Base-by-base conservation (phyloP, 805 yeast species). In the Metschnikowia bowlesiae region DNA sequence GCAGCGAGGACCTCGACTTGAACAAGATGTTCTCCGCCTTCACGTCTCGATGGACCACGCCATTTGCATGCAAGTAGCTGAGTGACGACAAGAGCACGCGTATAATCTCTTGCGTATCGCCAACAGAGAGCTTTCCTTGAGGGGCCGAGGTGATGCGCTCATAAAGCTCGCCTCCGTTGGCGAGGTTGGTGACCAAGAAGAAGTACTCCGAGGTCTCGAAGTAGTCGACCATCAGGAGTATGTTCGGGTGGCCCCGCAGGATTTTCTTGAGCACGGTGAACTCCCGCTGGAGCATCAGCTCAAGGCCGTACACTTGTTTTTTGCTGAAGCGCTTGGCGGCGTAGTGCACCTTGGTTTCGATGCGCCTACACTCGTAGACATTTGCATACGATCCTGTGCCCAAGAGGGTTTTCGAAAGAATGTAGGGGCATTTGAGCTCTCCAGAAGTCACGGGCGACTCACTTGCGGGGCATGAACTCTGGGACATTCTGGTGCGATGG, bases 21-120 rank as follows among this genome's bases (percentile, higher is more conserved):
- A 84, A 82, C 41, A 85, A 68, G 36, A 85, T 68, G 57, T 85
- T 85, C 57, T 85, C 91, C 0, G 90, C 87, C 62, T 85, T 85
- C 51, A 85, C 65, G 58, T 85, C 91, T 42, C 91, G 75, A 60
- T 85, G 91, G 6, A 84, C 84, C 36, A 85, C 76, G 31, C 79
- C 77, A 54, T 83, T 76, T 2, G 59, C 51, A 59, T 85, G 90
- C 49, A 85, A 66, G 58, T 82, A 83, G 7, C 72, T 71, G 1
- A 85, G 73, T 0, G 85, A 85, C 8, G 80, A 72, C 2, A 80
- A 63, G 22, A 85, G 66, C 50, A 79, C 76, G 10, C 70, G 64
- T 32, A 84, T 69, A 37, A 82, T 73, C 7, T 73, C 73, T 9
- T 69, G 72, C 1, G 83, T 81, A 51, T 81, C 82, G 13, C 62